Evolutionary conservation across 257 asterid species (phyloP), one percentile per base, ranked within the genome.

Genomic region (Orobanche coerulescens): DNA sequence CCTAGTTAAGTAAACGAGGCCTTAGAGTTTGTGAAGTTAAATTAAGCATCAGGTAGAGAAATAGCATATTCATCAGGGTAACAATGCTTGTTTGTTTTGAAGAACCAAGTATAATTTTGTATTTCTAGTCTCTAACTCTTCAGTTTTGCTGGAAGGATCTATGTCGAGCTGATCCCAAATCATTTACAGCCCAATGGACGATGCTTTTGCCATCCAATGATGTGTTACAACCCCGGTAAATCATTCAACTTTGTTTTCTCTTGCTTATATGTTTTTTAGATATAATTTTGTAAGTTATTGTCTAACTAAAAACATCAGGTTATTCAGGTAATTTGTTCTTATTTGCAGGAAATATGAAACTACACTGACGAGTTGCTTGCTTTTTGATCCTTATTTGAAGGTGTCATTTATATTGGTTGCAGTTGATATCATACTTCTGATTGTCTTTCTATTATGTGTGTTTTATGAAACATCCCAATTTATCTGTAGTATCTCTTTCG

Each of bases 351-450:
- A 83, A 70, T 66, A 88, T 54, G 98, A 80, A 39, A 75, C 86
- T 66, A 85, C 84, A 53, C 69, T 91, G 75, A 71, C 88, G 92
- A 88, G 95, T 74, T 88, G 98, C 84, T 75, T 91, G 77, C 92
- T 91, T 47, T 86, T 76, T 67, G 98, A 91, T 79, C 95, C 96
- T 68, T 67, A 76, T 51, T 46, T 73, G 40, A 88, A 91, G 98
- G 98, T 88, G 65, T 57, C 66, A 56, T 54, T 61, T 59, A 24
- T 57, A 61, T 66, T 61, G 26, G 31, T 54, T 69, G 31, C 69
- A 31, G 30, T 65, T 64, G 26, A 48, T 25, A 34, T 65, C 31
- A 58, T 33, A 58, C 53, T 55, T 57, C 52, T 58, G 11, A 40
- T 30, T 40, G 47, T 26, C 14, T 37, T 31, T 64, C 20, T 12